These are phyloP conservation scores for Hydnomerulius pinastri DNA, from an alignment of 768 basidiomycete genomes.

Conservation along the genomic window DNA sequence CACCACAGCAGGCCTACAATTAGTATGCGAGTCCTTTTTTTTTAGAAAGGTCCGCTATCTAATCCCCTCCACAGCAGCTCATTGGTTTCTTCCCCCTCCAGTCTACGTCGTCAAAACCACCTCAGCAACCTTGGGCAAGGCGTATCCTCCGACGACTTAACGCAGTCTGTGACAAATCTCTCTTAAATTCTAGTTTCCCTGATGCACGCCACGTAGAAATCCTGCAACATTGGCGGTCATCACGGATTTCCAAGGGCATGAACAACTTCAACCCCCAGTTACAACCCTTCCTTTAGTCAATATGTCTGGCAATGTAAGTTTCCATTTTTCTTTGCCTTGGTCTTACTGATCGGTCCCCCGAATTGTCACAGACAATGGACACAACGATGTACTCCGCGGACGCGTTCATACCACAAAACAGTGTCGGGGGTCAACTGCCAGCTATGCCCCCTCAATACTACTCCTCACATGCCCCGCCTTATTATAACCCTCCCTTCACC, in stretches of 20 bases:
- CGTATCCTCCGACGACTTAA: not conserved
- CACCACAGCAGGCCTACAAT: not conserved
- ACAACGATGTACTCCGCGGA: not conserved
- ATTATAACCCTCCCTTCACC: slow-evolving; percentile 11
- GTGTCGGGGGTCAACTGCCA: not conserved
- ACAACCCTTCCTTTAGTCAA: not conserved
- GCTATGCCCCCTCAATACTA: not conserved
- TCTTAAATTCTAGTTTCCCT: too few species aligned
- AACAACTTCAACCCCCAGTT: too few species aligned
- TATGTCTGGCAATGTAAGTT: not conserved
- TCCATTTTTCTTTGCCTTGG: not conserved
- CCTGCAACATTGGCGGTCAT: too few species aligned
- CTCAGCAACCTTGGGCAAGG: slow-evolving; percentile 1
- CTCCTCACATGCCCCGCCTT: slow-evolving; percentile 3
- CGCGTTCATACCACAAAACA: not conserved
- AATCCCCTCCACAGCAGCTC: slow-evolving; percentile 12
- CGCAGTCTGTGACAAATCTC: slow-evolving; percentile 9
- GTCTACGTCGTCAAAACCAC: not conserved
- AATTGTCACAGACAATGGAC: not conserved
- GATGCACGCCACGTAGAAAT: too few species aligned
- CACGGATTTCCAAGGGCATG: too few species aligned
- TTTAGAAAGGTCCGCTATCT: slow-evolving; percentile 2
- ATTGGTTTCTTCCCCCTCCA: not conserved
- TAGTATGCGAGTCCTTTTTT: not conserved
- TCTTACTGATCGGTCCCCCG: not conserved